Conservation (phyloP, 1,139 yeast species). For the Blastobotrys petasosporus region DNA sequence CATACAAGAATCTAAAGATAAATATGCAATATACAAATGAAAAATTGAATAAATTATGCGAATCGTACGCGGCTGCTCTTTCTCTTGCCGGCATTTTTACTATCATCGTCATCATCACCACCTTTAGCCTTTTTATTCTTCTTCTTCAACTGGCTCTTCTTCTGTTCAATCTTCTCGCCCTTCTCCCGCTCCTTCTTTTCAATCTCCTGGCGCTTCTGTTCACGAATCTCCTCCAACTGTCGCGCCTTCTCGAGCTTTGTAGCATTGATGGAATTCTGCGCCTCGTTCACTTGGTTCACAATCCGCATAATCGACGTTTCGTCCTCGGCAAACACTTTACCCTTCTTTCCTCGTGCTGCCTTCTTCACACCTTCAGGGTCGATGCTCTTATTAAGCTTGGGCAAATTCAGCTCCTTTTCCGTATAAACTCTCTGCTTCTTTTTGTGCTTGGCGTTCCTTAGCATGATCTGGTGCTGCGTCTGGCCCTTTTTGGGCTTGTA, state of each 20-base stretch:
- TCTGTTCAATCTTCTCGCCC: conserved; percentile 61
- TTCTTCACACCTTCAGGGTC: conserved; percentile 75
- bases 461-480: conserved; percentile 12
- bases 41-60: conserved; percentile 18
- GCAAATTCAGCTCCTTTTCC: conserved; percentile 74
- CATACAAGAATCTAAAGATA: neutral
- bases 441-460: conserved; percentile 23
- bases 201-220: conserved; percentile 75
- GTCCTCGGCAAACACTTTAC: conserved; percentile 80
- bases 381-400: conserved; percentile 73
- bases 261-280: conserved; percentile 74
- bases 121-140: conserved; percentile 31
- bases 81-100: conserved; percentile 1
- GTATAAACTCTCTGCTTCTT: conserved; percentile 53
- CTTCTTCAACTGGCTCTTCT: conserved; percentile 69
- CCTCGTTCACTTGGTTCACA: conserved; percentile 74
- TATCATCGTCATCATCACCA: conserved; percentile 11
- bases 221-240: conserved; percentile 85
- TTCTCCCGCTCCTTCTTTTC: conserved; percentile 76
- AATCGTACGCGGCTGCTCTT: conserved; percentile 24
- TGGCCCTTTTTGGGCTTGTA: conserved; percentile 19
- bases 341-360: conserved; percentile 72
- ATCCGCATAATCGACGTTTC: conserved; percentile 59
- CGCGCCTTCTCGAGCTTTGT: conserved; percentile 85
- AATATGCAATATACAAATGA: neutral